phyloP scores from a whole-genome alignment of 805 yeast genomes.

The Osmozyma mogii region DNA sequence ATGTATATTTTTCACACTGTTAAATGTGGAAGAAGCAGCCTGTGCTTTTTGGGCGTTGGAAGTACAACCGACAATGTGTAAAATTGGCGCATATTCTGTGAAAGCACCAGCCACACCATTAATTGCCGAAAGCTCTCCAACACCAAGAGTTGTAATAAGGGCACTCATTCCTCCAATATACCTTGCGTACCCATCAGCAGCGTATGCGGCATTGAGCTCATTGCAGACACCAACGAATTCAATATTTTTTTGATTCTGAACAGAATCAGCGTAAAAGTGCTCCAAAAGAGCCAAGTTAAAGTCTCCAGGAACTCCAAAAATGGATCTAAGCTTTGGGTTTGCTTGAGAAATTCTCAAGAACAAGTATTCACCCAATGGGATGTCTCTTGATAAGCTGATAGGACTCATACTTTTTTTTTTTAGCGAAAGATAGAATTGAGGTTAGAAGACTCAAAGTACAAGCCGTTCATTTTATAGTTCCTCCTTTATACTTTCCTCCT shows the following conservation, averaged over 20 bases:
- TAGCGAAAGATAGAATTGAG: too few species aligned
- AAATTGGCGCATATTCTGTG: conserved; percentile 71
- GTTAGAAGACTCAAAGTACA: too few species aligned
- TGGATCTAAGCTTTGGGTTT: conserved; percentile 42
- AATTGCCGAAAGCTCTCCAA: conserved; percentile 79
- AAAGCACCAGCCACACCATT: conserved; percentile 79
- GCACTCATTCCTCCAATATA: conserved; percentile 55
- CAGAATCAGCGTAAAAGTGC: conserved; percentile 43
- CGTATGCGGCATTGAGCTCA: conserved; percentile 83
- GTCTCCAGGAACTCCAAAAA: conserved; percentile 79
- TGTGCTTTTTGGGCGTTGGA: conserved; percentile 16
- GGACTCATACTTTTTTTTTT: too few species aligned
- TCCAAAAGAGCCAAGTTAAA: conserved; percentile 64
- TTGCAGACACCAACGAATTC: conserved; percentile 83
- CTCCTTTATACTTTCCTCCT: too few species aligned
- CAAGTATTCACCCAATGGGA: conserved; percentile 59
- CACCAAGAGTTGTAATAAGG: conserved; percentile 70
- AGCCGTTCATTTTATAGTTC: too few species aligned
- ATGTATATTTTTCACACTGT: conserved; percentile 31
- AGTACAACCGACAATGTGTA: conserved; percentile 76
- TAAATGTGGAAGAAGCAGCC: conserved; percentile 9
- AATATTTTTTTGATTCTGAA: conserved; percentile 27
- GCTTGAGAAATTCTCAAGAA: conserved; percentile 48
- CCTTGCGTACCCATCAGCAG: conserved; percentile 83
- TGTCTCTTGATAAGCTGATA: too few species aligned